Evolutionary conservation across 148 eudicot genomes (phyloP), one percentile per base, ranked within the genome.

Genomic region (Amaranthus palmeri): DNA sequence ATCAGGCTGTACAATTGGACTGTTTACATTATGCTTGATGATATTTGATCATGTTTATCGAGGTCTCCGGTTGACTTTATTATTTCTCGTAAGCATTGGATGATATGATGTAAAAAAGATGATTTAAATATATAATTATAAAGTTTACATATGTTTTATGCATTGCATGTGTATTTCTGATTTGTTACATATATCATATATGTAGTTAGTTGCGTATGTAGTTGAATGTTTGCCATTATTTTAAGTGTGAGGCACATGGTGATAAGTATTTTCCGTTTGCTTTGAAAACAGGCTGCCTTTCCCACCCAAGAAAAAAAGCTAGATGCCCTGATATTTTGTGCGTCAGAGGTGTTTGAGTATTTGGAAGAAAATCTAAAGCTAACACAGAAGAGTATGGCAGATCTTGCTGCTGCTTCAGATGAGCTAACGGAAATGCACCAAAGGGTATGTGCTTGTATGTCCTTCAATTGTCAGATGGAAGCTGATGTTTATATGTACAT

Each of bases 281-380:
- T 63, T 2, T 71, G 54, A 14, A 65, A 63, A 69, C 87, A 95
- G 98, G 89, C 85, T 73, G 97, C 97, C 54, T 95, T 95, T 81
- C 88, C 91, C 72, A 84, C 97, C 59, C 93, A 83, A 58, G 98
- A 91, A 74, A 95, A 84, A 83, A 91, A 93, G 80, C 75, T 91
- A 73, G 97, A 95, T 72, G 98, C 96, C 47, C 78, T 95, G 67
- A 84, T 91, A 80, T 85, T 87, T 72, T 95, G 88, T 69, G 75
- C 88, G 53, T 71, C 86, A 44, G 97, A 91, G 70, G 83, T 95
- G 70, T 86, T 91, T 53, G 53, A 83, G 78, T 85, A 89, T 83
- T 77, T 95, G 77, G 97, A 88, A 65, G 98, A 95, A 54, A 91
- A 88, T 79, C 82, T 95, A 52, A 91, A 84, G 84, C 97, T 95